These are phyloP conservation scores for Pneumocystis jirovecii DNA, from an alignment of 1,139 yeast species.

Conservation along the genomic window DNA sequence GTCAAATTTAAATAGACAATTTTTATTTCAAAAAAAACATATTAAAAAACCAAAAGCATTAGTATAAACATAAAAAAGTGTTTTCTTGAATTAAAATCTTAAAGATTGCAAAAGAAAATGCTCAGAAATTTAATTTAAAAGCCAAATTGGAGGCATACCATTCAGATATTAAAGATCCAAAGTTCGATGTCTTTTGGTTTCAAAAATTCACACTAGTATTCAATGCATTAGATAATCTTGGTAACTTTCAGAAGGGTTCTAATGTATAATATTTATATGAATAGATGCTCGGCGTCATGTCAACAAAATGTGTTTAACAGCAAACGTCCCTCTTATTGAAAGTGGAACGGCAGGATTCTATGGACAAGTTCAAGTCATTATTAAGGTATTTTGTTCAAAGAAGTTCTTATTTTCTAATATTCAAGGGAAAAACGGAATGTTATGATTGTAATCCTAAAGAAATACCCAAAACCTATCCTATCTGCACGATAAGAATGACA, in stretches of 20 bases:
- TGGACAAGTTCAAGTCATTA: slow-evolving; percentile 87
- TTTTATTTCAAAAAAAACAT: slow-evolving; percentile 71
- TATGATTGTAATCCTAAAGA: slow-evolving; percentile 82
- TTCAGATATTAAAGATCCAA: slow-evolving; percentile 63
- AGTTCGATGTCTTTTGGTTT: slow-evolving; percentile 74
- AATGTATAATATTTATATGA: not conserved
- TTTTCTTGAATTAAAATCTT: not conserved
- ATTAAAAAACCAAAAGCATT: slow-evolving; percentile 72
- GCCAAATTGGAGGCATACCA: slow-evolving; percentile 67
- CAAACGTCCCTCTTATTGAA: slow-evolving; percentile 68
- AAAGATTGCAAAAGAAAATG: slow-evolving; percentile 56
- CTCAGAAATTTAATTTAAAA: slow-evolving; percentile 57
- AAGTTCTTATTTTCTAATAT: not conserved
- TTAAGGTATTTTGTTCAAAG: slow-evolving; percentile 16
- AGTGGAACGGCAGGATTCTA: slow-evolving; percentile 90
- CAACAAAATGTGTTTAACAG: slow-evolving; percentile 62
- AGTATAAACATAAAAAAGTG: slow-evolving; percentile 19
- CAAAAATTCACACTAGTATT: slow-evolving; percentile 58
- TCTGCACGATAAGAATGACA: slow-evolving; percentile 90
- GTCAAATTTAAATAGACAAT: slow-evolving; percentile 84
- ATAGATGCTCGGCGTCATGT: slow-evolving; percentile 77
- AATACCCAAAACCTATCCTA: slow-evolving; percentile 82
- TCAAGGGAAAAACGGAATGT: slow-evolving; percentile 63
- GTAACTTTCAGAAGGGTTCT: not conserved
- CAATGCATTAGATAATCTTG: slow-evolving; percentile 80